phyloP scores from a whole-genome alignment of 106 monocot species.

The Alisma plantagoaquatica region DNA sequence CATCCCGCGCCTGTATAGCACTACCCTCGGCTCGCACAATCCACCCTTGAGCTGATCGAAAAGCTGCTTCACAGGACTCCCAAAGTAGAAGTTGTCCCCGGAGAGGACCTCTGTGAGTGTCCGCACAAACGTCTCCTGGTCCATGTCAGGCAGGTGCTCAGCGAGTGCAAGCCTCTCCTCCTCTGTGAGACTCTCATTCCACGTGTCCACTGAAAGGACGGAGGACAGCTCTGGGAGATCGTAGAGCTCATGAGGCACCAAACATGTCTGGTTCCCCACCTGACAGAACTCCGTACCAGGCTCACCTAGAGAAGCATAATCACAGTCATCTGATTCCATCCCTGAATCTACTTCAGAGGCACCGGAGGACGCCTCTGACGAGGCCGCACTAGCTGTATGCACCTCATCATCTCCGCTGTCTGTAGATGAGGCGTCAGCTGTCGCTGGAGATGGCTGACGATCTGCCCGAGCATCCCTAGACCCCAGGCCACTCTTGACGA shows the following conservation, averaged over 20 bases:
- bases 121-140: slow-evolving; percentile 40
- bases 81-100: slow-evolving; percentile 71
- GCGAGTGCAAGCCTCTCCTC: slow-evolving; percentile 59
- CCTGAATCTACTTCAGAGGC: slow-evolving; percentile 39
- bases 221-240: slow-evolving; percentile 30
- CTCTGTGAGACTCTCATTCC: slow-evolving; percentile 66
- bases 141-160: slow-evolving; percentile 67
- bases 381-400: slow-evolving; percentile 4
- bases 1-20: slow-evolving; percentile 40
- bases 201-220: slow-evolving; percentile 43
- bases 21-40: slow-evolving; percentile 57
- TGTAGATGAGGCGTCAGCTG: no score
- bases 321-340: slow-evolving; percentile 67
- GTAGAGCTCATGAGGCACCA: slow-evolving; percentile 57
- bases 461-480: no score
- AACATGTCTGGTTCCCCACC: slow-evolving; percentile 52
- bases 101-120: slow-evolving; percentile 63
- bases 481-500: no score
- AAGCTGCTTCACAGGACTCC: slow-evolving; percentile 37
- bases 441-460: no score
- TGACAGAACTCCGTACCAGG: slow-evolving; percentile 57
- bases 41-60: slow-evolving; percentile 52
- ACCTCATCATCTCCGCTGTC: slow-evolving; percentile 27
- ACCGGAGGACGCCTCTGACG: slow-evolving; percentile 6
- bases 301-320: slow-evolving; percentile 46